Base-by-base conservation (phyloP, 192 early-diverging fungal species). In the Coemansia sp. region DNA sequence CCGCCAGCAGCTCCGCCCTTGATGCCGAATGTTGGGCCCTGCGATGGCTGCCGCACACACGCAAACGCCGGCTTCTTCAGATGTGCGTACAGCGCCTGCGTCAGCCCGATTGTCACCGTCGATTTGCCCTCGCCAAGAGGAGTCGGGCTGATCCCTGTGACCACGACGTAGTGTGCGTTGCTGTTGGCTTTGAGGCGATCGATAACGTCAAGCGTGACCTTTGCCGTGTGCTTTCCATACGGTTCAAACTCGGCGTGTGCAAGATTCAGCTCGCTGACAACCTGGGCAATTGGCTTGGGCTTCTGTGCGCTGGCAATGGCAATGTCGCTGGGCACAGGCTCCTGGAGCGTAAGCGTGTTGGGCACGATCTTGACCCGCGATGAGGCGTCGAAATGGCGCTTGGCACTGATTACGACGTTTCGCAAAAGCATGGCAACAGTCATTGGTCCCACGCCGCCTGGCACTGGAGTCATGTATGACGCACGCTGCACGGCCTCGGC, bases 391-490 rank as follows among this genome's bases (percentile, higher is more conserved):
- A 90, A 79, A 64, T 85, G 91, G 17, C 93, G 85, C 69, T 90
- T 86, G 19, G 94, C 93, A 58, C 90, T 89, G 42, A 87, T 66
- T 0, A 94, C 81, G 9, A 92, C 95, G 81, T 99, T 99, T 62
- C 91, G 77, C 83, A 99, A 82, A 13, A 99, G 83, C 96, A 99
- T 98, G 51, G 95, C 94, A 8, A 99, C 96, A 8, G 97, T 99
- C 97, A 99, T 99, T 7, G 97, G 97, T 0, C 97, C 97, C n/a
- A 99, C 97, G 44, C 97, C 97, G 40, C 97, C 96, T 44, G 97
- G 97, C 53, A 99, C 97, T 2, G 97, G 95, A 10, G 96, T 98
- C 71, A 98, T 94, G 46, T 87, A 85, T 16, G 89, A 84, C 0
- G 95, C 96, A 5, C 91, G 86, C 45, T 86, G 44, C 13, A 71